phyloP scores from a whole-genome alignment of 2,329 filamentous ascomycete genomes.

The Alternaria metachromatica region DNA sequence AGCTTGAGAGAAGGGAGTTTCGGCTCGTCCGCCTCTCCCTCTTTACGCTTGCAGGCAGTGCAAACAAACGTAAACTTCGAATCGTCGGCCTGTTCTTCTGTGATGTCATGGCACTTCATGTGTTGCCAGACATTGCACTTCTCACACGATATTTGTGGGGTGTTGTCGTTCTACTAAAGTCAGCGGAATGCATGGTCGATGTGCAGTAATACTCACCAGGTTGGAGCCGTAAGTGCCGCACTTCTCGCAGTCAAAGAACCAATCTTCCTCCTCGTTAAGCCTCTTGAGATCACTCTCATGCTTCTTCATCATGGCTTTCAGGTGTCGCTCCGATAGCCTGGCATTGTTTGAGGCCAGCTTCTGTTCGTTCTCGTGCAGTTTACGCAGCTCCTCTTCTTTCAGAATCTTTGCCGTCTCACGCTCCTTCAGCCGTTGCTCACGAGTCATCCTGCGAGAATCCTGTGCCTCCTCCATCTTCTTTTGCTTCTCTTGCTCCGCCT shows the following conservation, averaged over 20 bases:
- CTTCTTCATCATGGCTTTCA: constrained; percentile 82
- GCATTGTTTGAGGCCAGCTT: constrained; percentile 52
- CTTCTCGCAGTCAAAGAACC: constrained; percentile 90
- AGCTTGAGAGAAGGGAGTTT: constrained; percentile 69
- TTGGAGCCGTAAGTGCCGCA: constrained; percentile 92
- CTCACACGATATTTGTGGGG: constrained; percentile 93
- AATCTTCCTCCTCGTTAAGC: constrained; percentile 75
- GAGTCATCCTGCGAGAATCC: constrained; percentile 78
- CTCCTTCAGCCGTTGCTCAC: constrained; percentile 85
- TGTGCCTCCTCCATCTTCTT: constrained; percentile 76
- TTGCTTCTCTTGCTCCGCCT: constrained; percentile 64
- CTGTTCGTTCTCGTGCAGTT: constrained; percentile 77
- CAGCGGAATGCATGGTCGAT: neutral
- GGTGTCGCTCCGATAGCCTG: constrained; percentile 77
- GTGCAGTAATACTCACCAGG: constrained; percentile 51
- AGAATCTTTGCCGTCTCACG: constrained; percentile 82
- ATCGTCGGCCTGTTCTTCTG: constrained; percentile 75
- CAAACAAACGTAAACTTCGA: constrained; percentile 86
- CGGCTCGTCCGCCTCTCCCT: constrained; percentile 66
- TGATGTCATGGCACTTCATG: constrained; percentile 86
- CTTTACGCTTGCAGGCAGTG: constrained; percentile 73
- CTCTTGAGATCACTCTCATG: constrained; percentile 78
- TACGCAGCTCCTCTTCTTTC: constrained; percentile 82
- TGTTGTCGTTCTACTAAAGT: constrained; percentile 75
- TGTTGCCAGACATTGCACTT: constrained; percentile 97